A percentile compares a stretch with the other conserved stretches of the same genome.
Conservation (phyloP, 257 asterid genomes). For the Echium plantagineum region DNA sequence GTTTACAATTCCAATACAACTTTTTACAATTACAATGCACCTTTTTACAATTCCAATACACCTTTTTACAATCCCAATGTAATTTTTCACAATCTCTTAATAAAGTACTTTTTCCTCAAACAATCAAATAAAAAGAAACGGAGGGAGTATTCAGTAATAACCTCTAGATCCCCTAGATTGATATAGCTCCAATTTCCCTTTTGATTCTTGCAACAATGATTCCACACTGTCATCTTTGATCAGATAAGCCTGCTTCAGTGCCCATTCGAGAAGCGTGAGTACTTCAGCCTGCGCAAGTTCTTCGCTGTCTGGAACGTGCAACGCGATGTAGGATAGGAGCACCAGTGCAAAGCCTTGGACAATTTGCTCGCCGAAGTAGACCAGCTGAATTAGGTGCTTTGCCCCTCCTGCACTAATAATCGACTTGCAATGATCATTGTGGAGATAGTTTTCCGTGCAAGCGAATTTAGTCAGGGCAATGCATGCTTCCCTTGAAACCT, state of each 20-base stretch:
- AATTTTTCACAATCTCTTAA: no score
- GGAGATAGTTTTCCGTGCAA: slow-evolving; percentile 38
- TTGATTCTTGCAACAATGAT: slow-evolving; percentile 28
- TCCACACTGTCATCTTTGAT: slow-evolving; percentile 37
- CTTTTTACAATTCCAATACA: no score
- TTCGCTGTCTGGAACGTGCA: slow-evolving; percentile 63
- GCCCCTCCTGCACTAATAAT: slow-evolving; percentile 52
- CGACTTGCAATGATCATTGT: slow-evolving; percentile 50
- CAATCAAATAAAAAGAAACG: no score
- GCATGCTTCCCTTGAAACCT: slow-evolving; percentile 44
- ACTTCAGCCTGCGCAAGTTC: slow-evolving; percentile 55
- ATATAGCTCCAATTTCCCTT: no score
- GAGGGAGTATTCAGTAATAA: no score
- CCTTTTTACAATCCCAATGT: no score
- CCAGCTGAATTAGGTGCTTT: slow-evolving; percentile 53
- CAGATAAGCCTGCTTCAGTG: slow-evolving; percentile 34
- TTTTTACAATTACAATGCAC: no score
- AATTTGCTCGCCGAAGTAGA: slow-evolving; percentile 51
- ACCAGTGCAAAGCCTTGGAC: slow-evolving; percentile 43
- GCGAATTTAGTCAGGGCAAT: slow-evolving; percentile 49
- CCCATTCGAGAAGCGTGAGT: slow-evolving; percentile 56
- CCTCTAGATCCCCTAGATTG: no score
- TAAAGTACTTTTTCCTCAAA: no score
- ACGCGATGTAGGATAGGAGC: slow-evolving; percentile 36
- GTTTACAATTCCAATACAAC: no score